Percentiles rank a stretch among this genome's conserved stretches.
Evolutionary conservation across 805 yeast genomes (phyloP).

Genomic region (Saturnispora bothae): DNA sequence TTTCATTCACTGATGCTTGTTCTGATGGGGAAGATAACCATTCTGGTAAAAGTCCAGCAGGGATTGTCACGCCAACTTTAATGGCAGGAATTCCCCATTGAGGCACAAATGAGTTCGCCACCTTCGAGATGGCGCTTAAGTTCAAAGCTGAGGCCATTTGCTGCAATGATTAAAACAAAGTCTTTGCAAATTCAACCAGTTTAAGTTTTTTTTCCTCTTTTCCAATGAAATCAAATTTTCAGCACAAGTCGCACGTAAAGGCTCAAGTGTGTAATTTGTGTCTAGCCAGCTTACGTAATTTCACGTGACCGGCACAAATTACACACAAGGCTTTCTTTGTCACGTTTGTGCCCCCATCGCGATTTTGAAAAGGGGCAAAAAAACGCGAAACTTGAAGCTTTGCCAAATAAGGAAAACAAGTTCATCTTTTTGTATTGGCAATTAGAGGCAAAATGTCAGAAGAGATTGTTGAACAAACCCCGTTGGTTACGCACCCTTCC

Average conservation of each 20-base stretch:
- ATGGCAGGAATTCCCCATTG: constrained; percentile 14
- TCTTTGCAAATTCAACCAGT: neutral
- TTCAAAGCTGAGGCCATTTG: constrained; percentile 2
- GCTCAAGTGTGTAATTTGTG: neutral
- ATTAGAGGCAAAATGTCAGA: neutral
- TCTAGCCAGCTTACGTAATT: neutral
- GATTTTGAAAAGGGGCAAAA: neutral
- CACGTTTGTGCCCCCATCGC: too few species aligned
- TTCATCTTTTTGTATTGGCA: neutral
- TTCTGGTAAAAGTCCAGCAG: constrained; percentile 20
- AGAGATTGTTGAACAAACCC: neutral
- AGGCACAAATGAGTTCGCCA: constrained; percentile 13
- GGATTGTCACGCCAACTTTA: constrained; percentile 14
- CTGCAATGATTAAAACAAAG: neutral
- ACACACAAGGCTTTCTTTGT: neutral
- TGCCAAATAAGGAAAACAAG: neutral
- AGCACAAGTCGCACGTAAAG: neutral
- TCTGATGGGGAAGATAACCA: constrained; percentile 33
- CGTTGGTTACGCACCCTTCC: constrained; percentile 38
- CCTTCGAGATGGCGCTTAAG: constrained; percentile 11
- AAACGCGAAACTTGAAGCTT: neutral
- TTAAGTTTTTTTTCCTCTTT: too few species aligned
- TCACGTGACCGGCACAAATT: neutral
- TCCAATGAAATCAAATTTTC: too few species aligned
- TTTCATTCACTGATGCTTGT: constrained; percentile 28